A percentile compares a stretch with the other conserved stretches of the same genome.
These are phyloP conservation scores for Usnea hakonensis DNA, from an alignment of 495 filamentous ascomycete genomes.

Conservation along the genomic window DNA sequence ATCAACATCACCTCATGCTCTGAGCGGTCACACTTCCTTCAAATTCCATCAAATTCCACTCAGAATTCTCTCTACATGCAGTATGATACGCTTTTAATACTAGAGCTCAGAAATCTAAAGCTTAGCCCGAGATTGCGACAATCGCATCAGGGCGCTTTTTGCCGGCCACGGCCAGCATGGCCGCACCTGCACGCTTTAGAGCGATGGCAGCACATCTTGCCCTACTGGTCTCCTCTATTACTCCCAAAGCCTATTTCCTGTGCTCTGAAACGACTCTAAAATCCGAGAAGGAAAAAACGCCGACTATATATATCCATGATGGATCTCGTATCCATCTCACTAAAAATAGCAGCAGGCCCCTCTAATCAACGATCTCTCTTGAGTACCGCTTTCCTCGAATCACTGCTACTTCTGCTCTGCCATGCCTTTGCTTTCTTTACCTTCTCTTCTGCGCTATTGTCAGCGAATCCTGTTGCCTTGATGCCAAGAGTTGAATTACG, in stretches of 20 bases:
- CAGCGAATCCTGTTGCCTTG: neutral
- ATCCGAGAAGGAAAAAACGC: neutral
- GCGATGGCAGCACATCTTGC: neutral
- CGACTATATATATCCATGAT: too few relatives aligned
- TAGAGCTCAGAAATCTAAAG: neutral
- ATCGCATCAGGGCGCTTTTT: neutral
- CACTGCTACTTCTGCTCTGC: neutral
- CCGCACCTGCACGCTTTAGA: neutral
- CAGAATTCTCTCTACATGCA: neutral
- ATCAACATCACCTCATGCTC: slow-evolving; percentile 7
- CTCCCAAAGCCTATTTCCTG: neutral
- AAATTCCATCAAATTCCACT: slow-evolving; percentile 7
- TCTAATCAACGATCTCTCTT: neutral
- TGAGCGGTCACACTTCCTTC: neutral
- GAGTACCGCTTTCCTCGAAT: neutral
- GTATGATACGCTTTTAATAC: neutral
- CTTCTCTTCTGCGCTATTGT: slow-evolving; percentile 1
- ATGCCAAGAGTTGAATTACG: neutral
- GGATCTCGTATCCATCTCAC: neutral
- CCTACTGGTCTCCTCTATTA: neutral
- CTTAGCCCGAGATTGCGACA: neutral
- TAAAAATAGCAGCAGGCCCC: neutral
- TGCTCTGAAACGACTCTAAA: too few relatives aligned
- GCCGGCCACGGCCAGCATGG: neutral
- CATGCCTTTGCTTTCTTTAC: neutral